These are phyloP conservation scores for Lepraria neglecta DNA, from an alignment of 495 filamentous ascomycete species.

Conservation along the genomic window DNA sequence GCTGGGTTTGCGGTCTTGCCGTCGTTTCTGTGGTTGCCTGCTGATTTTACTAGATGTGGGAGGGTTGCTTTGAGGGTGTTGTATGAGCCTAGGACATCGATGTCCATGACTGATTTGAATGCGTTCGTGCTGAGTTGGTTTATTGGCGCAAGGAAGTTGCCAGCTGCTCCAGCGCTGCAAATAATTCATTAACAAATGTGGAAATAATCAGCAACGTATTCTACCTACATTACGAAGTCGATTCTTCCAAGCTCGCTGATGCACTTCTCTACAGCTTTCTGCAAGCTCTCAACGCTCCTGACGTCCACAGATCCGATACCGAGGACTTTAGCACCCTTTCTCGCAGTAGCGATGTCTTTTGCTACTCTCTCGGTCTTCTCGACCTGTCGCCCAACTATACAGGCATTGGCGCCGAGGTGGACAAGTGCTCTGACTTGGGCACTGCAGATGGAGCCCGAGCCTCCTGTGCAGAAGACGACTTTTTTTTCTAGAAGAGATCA, in stretches of 20 bases:
- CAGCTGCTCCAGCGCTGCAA: constrained; percentile 80
- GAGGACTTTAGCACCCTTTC: constrained; percentile 72
- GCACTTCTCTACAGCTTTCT: constrained; percentile 68
- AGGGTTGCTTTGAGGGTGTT: constrained; percentile 91
- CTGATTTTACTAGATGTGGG: constrained; percentile 69
- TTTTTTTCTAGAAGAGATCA: constrained; percentile 55
- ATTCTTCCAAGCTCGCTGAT: constrained; percentile 75
- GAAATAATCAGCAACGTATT: neutral
- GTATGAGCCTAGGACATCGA: constrained; percentile 87
- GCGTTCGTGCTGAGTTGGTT: constrained; percentile 74
- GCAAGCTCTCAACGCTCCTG: constrained; percentile 59
- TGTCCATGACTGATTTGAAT: constrained; percentile 94
- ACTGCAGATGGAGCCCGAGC: constrained; percentile 88
- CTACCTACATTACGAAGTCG: constrained; percentile 83
- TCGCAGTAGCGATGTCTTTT: constrained; percentile 69
- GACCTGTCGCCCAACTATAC: constrained; percentile 86
- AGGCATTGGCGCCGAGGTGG: constrained; percentile 84
- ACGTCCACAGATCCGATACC: constrained; percentile 84
- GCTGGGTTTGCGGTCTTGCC: constrained; percentile 32
- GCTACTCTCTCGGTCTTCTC: constrained; percentile 80
- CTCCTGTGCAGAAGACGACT: constrained; percentile 93
- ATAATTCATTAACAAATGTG: neutral
- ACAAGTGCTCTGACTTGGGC: constrained; percentile 88
- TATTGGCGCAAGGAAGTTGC: constrained; percentile 92
- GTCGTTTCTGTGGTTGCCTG: constrained; percentile 50